Evolutionary conservation across 2,329 filamentous ascomycete genomes (phyloP).

Genomic region (Thelonectria blattea): DNA sequence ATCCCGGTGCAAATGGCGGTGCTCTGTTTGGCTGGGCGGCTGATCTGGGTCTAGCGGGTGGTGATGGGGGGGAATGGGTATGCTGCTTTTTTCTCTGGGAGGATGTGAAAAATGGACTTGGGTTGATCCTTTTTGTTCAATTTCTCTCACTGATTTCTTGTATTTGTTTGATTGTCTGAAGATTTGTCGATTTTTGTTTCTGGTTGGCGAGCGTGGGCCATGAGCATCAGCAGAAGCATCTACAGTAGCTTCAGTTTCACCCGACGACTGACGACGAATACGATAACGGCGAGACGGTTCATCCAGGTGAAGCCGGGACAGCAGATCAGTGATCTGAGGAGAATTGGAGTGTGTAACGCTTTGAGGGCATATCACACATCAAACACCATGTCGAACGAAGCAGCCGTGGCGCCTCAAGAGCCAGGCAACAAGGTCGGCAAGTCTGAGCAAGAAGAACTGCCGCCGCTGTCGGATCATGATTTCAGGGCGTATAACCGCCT

Average conservation of each 20-base stretch:
- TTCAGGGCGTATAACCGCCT: conserved; percentile 75
- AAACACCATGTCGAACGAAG: conserved; percentile 27
- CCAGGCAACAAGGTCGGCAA: conserved; percentile 6
- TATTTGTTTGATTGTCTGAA: background rate
- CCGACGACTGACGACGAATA: conserved; percentile 4
- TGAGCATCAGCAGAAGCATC: conserved; percentile 21
- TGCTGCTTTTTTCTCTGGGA: background rate
- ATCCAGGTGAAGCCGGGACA: background rate
- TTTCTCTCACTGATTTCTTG: background rate
- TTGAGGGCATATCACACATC: conserved; percentile 7
- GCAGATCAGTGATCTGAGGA: background rate
- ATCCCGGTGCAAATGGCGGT: conserved; percentile 25
- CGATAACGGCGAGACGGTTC: conserved; percentile 1
- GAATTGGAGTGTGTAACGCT: background rate
- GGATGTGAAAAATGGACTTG: background rate
- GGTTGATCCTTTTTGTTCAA: background rate
- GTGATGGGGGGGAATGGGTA: background rate
- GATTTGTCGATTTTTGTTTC: conserved; percentile 15
- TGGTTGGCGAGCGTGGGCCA: conserved; percentile 12
- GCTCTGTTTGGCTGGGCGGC: conserved; percentile 4
- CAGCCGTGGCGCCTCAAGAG: conserved; percentile 7
- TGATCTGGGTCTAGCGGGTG: conserved; percentile 18
- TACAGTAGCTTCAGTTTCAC: conserved; percentile 13
- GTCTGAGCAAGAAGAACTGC: conserved; percentile 46
- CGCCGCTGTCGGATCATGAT: conserved; percentile 69